A percentile compares a stretch with the other conserved stretches of the same genome.
Evolutionary conservation across 495 filamentous ascomycete genomes (phyloP).

Genomic region (Penicillium pancosmium): DNA sequence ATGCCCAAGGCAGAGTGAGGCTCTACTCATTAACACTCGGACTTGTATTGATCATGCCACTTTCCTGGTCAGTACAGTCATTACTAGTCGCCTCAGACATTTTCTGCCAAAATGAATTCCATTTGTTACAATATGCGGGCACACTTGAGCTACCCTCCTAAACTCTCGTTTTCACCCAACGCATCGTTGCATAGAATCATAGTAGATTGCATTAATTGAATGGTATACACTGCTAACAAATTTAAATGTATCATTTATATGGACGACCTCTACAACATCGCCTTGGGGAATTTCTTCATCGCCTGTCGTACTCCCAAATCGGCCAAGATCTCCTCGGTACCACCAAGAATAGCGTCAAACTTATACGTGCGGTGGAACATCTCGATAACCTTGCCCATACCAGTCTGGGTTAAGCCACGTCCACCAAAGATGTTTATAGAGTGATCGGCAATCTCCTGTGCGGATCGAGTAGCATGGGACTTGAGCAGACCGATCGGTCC

Average conservation of each 20-base stretch:
- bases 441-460: constrained; percentile 81
- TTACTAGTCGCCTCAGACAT: too few relatives aligned
- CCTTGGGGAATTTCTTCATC: constrained; percentile 79
- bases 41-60: too few relatives aligned
- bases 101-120: too few relatives aligned
- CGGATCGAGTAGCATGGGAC: constrained; percentile 71
- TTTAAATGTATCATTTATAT: neutral
- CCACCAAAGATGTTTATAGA: constrained; percentile 88
- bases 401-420: constrained; percentile 75
- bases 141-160: neutral
- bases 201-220: neutral
- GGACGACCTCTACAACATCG: constrained; percentile 61
- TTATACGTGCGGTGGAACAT: constrained; percentile 85
- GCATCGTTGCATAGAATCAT: neutral
- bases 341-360: constrained; percentile 86
- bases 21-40: neutral
- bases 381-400: constrained; percentile 82
- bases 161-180: neutral
- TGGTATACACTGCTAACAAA: constrained; percentile 3
- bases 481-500: constrained; percentile 86
- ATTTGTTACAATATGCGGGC: neutral
- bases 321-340: constrained; percentile 80
- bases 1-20: constrained; percentile 3
- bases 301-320: constrained; percentile 84
- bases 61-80: too few relatives aligned